Evolutionary conservation across 192 early-diverging fungal genomes (phyloP), one percentile per base, ranked within the genome.

Genomic region (Jimgerdemannia lactiflua): DNA sequence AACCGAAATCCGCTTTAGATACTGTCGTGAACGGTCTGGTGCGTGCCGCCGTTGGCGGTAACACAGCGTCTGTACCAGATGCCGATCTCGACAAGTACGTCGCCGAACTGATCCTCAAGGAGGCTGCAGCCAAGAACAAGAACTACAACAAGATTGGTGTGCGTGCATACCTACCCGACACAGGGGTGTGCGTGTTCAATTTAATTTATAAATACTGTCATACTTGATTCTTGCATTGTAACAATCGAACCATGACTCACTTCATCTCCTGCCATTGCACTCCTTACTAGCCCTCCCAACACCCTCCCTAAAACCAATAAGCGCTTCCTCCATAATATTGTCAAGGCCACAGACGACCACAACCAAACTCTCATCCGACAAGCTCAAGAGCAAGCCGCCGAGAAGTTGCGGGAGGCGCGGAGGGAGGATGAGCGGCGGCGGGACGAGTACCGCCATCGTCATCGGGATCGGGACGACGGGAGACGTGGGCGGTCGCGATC

Each of bases 81-180:
- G 73, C 87, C n/a, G 86, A 86, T 73, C 71, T 89, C 4, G 86
- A 89, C 74, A 85, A 86, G 64, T 84, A 86, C 76, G 81, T 89
- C 40, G 88, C 86, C 1, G 83, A 89, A 49, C 64, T 89, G 44
- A 81, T 89, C 67, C 64, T 84, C 42, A 80, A 82, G 67, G 83
- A 85, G 59, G 88, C 88, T 3, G 43, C 71, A 14, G 76, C 75
- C 4, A 81, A 83, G 39, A 75, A 80, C 40, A 72, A 79, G 39
- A 49, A 75, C 29, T 87, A 83, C 64, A 78, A 86, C 7, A 42
- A 74, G 10, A 69, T 83, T 9, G 86, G 86, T 10, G 59, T 86
- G 3, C 67, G 69, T 39, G 86, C 86, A 9, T 86, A 80, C 40
- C 77, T 75, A 69, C 76, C 79, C 44, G 43, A 77, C 54, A 71